These are phyloP conservation scores for Cornus suecica DNA, from an alignment of 148 eudicot species.

Conservation along the genomic window DNA sequence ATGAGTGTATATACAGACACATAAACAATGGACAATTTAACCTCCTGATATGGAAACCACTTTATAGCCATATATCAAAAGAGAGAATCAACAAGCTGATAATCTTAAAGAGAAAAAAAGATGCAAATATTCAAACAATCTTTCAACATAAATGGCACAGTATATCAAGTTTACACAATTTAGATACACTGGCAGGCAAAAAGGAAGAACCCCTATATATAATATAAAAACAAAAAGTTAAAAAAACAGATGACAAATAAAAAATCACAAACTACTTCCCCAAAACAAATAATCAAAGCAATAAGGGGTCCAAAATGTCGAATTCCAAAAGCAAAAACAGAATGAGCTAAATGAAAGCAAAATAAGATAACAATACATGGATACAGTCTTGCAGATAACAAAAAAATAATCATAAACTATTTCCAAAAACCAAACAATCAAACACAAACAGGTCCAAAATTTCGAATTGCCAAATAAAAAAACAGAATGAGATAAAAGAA, in stretches of 20 bases:
- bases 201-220: constrained; percentile 14
- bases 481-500: constrained; percentile 1
- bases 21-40: neutral
- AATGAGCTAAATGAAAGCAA: constrained; percentile 5
- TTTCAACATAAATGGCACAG: neutral
- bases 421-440: neutral
- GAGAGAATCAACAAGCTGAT: neutral
- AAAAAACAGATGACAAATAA: constrained; percentile 1
- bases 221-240: constrained; percentile 7
- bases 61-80: neutral
- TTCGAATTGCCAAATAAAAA: neutral
- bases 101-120: constrained; percentile 1
- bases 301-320: neutral
- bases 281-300: neutral
- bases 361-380: too few species aligned
- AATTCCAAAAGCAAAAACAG: too few species aligned
- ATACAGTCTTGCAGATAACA: too few species aligned
- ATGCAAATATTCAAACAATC: neutral
- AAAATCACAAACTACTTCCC: constrained; percentile 5
- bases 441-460: neutral
- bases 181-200: constrained; percentile 4
- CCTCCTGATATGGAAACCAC: neutral
- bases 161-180: neutral
- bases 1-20: neutral
- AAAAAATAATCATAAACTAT: constrained; percentile 6